A percentile compares a stretch with the other conserved stretches of the same genome.
These are phyloP conservation scores for Peniophora sp. DNA, from an alignment of 1,284 basidiomycete genomes.

Conservation along the genomic window DNA sequence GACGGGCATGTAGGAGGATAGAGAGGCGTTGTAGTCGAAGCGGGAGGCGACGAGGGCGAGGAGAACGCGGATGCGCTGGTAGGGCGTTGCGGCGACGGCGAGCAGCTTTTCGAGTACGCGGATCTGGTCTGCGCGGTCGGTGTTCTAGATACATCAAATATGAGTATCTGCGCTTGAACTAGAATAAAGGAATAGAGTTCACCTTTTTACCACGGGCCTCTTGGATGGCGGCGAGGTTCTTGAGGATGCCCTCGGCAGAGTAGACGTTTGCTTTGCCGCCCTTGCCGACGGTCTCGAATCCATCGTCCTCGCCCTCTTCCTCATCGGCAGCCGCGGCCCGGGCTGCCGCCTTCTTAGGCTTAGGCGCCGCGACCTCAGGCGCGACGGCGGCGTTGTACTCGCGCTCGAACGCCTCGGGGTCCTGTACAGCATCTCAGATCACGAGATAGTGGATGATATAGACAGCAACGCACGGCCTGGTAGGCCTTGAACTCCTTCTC, in stretches of 20 bases:
- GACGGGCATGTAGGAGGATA: conserved; percentile 83
- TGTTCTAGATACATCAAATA: conserved; percentile 57
- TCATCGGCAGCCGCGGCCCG: conserved; percentile 24
- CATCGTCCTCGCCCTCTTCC: conserved; percentile 51
- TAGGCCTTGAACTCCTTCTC: conserved; percentile 78
- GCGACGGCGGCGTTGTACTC: conserved; percentile 54
- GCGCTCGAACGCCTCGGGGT: conserved; percentile 83
- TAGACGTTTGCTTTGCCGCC: conserved; percentile 83
- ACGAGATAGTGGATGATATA: not conserved
- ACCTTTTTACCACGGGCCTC: conserved; percentile 97
- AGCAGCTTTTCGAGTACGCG: conserved; percentile 86
- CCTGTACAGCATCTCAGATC: conserved; percentile 34
- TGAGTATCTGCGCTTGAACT: too few relatives aligned
- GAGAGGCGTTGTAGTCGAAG: conserved; percentile 94
- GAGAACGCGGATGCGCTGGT: conserved; percentile 92
- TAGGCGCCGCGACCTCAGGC: conserved; percentile 36
- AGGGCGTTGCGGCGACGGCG: conserved; percentile 79
- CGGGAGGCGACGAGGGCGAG: conserved; percentile 91
- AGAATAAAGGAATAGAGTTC: conserved; percentile 10
- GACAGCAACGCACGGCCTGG: conserved; percentile 56
- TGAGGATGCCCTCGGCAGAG: conserved; percentile 88
- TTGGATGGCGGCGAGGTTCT: conserved; percentile 85
- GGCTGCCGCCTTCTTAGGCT: conserved; percentile 38
- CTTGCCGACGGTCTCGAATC: conserved; percentile 90
- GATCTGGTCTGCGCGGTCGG: conserved; percentile 93